These are phyloP conservation scores for Cutaneotrichosporon daszewskae DNA, from an alignment of 1,284 basidiomycete genomes.

Conservation along the genomic window DNA sequence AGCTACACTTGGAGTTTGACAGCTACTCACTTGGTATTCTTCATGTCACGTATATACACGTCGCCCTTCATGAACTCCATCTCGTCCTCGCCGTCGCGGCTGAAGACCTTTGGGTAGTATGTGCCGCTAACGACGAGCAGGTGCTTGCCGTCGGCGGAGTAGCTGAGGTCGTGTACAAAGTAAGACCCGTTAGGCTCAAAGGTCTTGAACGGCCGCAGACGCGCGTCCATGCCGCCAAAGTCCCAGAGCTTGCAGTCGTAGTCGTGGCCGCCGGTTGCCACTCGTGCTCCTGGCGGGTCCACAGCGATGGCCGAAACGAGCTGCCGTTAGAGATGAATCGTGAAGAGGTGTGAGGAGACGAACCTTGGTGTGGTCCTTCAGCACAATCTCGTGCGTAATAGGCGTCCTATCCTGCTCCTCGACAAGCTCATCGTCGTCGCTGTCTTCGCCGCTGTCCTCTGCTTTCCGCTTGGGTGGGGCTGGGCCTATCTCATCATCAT, in stretches of 20 bases:
- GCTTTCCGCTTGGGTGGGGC: slow-evolving; percentile 36
- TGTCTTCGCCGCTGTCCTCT: slow-evolving; percentile 20
- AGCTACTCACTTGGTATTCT: slow-evolving; percentile 76
- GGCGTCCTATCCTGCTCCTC: slow-evolving; percentile 46
- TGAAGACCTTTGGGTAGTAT: slow-evolving; percentile 78
- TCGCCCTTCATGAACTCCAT: slow-evolving; percentile 90
- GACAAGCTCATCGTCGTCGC: slow-evolving; percentile 28
- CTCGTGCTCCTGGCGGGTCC: slow-evolving; percentile 86
- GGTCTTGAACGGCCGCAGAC: slow-evolving; percentile 83
- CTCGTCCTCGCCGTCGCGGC: slow-evolving; percentile 84
- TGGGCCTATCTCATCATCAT: slow-evolving; percentile 34
- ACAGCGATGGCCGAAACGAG: slow-evolving; percentile 85
- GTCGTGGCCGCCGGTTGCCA: slow-evolving; percentile 88
- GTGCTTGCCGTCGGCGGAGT: slow-evolving; percentile 74
- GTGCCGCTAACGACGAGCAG: slow-evolving; percentile 85
- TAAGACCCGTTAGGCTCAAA: slow-evolving; percentile 93
- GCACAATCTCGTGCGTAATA: slow-evolving; percentile 66
- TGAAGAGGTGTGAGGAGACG: slow-evolving; percentile 5
- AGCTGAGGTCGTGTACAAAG: slow-evolving; percentile 83
- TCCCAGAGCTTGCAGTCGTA: slow-evolving; percentile 98
- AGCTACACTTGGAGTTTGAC: not conserved
- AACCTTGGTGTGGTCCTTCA: slow-evolving; percentile 87
- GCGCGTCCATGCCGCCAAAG: slow-evolving; percentile 91
- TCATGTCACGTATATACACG: slow-evolving; percentile 97
- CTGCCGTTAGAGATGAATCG: slow-evolving; percentile 26